Conservation (phyloP, 2,329 filamentous ascomycete genomes). For the Penicillium sp. region DNA sequence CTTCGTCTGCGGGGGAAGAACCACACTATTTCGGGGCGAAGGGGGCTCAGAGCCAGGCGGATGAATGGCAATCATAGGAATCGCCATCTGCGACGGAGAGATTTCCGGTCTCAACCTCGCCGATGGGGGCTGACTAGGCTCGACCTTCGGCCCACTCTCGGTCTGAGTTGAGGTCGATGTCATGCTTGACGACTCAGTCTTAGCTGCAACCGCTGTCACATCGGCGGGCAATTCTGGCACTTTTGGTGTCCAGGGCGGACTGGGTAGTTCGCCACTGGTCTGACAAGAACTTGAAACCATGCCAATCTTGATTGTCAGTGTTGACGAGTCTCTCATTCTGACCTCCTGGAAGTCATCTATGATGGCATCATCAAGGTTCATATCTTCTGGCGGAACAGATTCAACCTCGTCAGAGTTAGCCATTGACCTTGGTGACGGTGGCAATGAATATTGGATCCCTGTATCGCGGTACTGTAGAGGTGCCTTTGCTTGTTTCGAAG, state of each 20-base stretch:
- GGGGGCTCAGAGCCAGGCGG: conserved; percentile 79
- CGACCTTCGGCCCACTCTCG: conserved; percentile 15
- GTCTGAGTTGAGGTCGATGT: conserved; percentile 33
- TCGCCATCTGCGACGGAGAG: conserved; percentile 38
- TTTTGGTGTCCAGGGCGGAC: conserved; percentile 32
- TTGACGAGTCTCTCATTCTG: conserved; percentile 24
- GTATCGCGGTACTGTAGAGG: conserved; percentile 61
- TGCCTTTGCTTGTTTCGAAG: conserved; percentile 45
- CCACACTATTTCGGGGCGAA: conserved; percentile 65
- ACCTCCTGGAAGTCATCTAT: background rate
- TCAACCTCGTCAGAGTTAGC: conserved; percentile 10
- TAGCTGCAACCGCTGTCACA: conserved; percentile 3
- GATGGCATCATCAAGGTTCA: conserved; percentile 1
- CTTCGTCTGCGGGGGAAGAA: conserved; percentile 75
- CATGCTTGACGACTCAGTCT: conserved; percentile 16
- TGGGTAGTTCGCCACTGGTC: conserved; percentile 35
- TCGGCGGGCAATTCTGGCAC: conserved; percentile 17
- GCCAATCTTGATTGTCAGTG: conserved; percentile 27
- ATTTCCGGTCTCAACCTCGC: conserved; percentile 10
- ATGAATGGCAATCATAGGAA: conserved; percentile 86
- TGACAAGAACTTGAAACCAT: conserved; percentile 42
- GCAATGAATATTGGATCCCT: conserved; percentile 79
- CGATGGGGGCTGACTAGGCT: conserved; percentile 11
- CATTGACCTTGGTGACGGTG: conserved; percentile 57
- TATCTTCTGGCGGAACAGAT: conserved; percentile 21